These are phyloP conservation scores for Yamadazyma olivae DNA, from an alignment of 805 yeast species.

Conservation along the genomic window DNA sequence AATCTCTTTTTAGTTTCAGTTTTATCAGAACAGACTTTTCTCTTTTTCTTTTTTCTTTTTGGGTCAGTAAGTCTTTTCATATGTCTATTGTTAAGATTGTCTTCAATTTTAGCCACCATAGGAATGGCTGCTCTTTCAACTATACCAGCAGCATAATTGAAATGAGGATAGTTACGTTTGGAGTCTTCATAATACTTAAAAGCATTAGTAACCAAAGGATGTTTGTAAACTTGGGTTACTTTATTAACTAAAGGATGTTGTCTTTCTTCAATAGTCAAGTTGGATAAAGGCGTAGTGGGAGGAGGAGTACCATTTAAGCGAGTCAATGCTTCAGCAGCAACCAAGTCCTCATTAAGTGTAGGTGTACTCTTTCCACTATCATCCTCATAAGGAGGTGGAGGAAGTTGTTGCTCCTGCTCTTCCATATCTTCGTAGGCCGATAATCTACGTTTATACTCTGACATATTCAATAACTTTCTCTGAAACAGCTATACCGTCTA, in stretches of 20 bases:
- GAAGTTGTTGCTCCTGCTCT: no score
- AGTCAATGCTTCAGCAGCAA: slow-evolving; percentile 39
- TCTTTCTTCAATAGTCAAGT: slow-evolving; percentile 7
- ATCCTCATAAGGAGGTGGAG: slow-evolving; percentile 10
- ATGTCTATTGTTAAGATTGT: slow-evolving; percentile 40
- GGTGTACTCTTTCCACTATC: slow-evolving; percentile 6
- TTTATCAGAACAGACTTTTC: slow-evolving; percentile 12
- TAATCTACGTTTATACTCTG: slow-evolving; percentile 9
- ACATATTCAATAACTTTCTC: slow-evolving; percentile 1
- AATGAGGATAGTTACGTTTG: slow-evolving; percentile 45
- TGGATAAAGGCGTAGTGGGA: slow-evolving; percentile 8
- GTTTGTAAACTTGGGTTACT: slow-evolving; percentile 36
- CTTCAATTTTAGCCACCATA: slow-evolving; percentile 48
- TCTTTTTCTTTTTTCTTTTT: slow-evolving; percentile 9
- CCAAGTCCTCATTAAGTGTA: slow-evolving; percentile 11
- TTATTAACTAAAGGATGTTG: slow-evolving; percentile 38
- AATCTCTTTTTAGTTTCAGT: slow-evolving; percentile 69
- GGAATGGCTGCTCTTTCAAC: slow-evolving; percentile 57
- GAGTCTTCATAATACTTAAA: slow-evolving; percentile 46
- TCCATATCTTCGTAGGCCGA: slow-evolving; percentile 1
- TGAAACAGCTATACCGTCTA: no score
- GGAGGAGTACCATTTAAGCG: slow-evolving; percentile 24
- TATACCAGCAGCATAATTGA: slow-evolving; percentile 59
- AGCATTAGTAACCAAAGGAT: slow-evolving; percentile 46
- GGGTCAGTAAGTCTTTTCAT: slow-evolving; percentile 17